Evolutionary conservation across 1,284 basidiomycete genomes (phyloP).

Genomic region (Ustilago hordei): DNA sequence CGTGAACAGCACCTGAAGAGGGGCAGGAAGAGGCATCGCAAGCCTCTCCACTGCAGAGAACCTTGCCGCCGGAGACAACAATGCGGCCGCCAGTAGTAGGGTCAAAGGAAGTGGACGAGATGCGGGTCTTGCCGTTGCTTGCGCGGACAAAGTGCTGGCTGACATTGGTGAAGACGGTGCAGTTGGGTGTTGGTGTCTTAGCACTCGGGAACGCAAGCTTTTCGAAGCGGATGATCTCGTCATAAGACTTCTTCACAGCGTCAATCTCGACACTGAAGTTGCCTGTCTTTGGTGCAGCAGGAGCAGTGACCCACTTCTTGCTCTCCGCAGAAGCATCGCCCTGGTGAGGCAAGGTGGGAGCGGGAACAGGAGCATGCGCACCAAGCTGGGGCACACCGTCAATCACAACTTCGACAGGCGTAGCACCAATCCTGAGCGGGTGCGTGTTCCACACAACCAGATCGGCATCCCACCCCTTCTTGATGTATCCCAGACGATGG

Average conservation of each 20-base stretch:
- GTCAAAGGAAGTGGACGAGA: slow-evolving; percentile 9
- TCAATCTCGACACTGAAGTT: slow-evolving; percentile 52
- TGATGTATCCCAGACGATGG: slow-evolving; percentile 83
- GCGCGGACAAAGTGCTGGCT: slow-evolving; percentile 27
- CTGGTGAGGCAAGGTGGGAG: slow-evolving; percentile 10
- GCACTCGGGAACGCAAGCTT: slow-evolving; percentile 54
- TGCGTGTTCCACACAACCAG: slow-evolving; percentile 91
- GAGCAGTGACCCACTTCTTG: slow-evolving; percentile 14
- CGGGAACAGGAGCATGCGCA: slow-evolving; percentile 25
- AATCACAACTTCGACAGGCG: slow-evolving; percentile 76
- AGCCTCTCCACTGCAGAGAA: slow-evolving; percentile 41
- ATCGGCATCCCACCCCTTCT: slow-evolving; percentile 76
- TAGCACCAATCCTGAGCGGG: slow-evolving; percentile 76
- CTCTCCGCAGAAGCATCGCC: background rate
- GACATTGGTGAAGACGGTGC: slow-evolving; percentile 54
- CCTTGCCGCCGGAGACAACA: slow-evolving; percentile 42
- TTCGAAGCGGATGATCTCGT: slow-evolving; percentile 48
- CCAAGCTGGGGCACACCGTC: slow-evolving; percentile 72
- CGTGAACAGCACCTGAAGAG: background rate
- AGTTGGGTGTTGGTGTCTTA: slow-evolving; percentile 10
- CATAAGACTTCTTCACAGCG: slow-evolving; percentile 34
- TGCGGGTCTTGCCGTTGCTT: background rate
- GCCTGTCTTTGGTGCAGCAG: slow-evolving; percentile 28
- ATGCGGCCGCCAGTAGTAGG: slow-evolving; percentile 11
- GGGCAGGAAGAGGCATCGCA: slow-evolving; percentile 12